phyloP scores from a whole-genome alignment of 2,329 filamentous ascomycete species.

The Graphium sp. region DNA sequence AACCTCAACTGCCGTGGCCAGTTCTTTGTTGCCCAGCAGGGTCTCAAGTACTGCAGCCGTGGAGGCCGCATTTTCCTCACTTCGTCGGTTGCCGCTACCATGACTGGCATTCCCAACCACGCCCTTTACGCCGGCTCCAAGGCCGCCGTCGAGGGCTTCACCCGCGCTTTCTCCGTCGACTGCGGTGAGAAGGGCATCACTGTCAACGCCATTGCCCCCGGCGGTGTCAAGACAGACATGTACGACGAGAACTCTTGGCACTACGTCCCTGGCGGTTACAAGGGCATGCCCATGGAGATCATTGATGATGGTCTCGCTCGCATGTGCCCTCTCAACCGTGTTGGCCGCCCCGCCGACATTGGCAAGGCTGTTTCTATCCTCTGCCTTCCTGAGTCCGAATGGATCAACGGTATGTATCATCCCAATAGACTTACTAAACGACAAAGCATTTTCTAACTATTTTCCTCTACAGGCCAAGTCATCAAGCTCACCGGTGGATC shows the following conservation, averaged over 20 bases:
- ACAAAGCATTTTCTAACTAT: no score
- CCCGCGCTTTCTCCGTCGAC: slow-evolving; percentile 55
- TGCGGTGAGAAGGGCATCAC: slow-evolving; percentile 52
- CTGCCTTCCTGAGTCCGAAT: slow-evolving; percentile 40
- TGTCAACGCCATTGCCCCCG: slow-evolving; percentile 56
- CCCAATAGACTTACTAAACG: no score
- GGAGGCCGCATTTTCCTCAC: slow-evolving; percentile 60
- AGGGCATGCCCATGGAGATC: slow-evolving; percentile 29
- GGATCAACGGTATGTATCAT: slow-evolving; percentile 41
- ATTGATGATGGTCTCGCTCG: slow-evolving; percentile 38
- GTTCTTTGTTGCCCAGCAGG: slow-evolving; percentile 65
- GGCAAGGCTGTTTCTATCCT: slow-evolving; percentile 39
- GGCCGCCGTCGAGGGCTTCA: slow-evolving; percentile 57
- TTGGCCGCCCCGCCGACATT: slow-evolving; percentile 40
- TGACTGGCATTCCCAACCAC: slow-evolving; percentile 52
- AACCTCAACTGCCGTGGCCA: slow-evolving; percentile 55
- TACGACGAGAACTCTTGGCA: slow-evolving; percentile 54
- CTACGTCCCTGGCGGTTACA: slow-evolving; percentile 39
- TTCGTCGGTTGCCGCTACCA: slow-evolving; percentile 49
- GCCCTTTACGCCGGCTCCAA: slow-evolving; percentile 57
- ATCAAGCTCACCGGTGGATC: slow-evolving; percentile 20
- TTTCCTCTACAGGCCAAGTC: slow-evolving; percentile 16
- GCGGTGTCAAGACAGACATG: slow-evolving; percentile 64
- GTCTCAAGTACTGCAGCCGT: slow-evolving; percentile 51
- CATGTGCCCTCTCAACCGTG: slow-evolving; percentile 41